These are phyloP conservation scores for Podospora conica DNA, from an alignment of 495 filamentous ascomycete genomes.

Conservation along the genomic window DNA sequence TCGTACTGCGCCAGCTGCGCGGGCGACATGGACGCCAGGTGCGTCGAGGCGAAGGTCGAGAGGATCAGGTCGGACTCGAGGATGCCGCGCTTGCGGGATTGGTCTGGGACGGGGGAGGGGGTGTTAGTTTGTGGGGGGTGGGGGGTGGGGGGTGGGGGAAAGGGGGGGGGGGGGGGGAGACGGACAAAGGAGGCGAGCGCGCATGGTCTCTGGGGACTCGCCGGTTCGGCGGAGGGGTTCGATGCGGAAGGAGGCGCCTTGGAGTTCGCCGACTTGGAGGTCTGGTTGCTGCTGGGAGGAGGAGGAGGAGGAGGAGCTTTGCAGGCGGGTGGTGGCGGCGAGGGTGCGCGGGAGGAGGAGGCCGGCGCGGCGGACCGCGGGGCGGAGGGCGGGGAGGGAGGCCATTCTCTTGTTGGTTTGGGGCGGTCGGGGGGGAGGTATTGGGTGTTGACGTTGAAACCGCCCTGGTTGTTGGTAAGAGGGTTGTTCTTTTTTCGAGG, in stretches of 20 bases:
- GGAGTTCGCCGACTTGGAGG: conserved; percentile 83
- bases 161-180: conserved; percentile 20
- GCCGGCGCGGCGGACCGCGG: background rate
- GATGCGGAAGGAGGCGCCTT: conserved; percentile 80
- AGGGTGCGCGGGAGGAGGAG: conserved; percentile 17
- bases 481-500: background rate
- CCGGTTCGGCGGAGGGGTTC: conserved; percentile 77
- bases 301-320: conserved; percentile 10
- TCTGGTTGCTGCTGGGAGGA: conserved; percentile 38
- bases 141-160: background rate
- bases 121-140: background rate
- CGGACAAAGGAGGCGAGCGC: conserved; percentile 85
- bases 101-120: conserved; percentile 61
- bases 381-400: conserved; percentile 6
- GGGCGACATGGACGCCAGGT: conserved; percentile 66
- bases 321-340: background rate
- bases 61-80: conserved; percentile 93
- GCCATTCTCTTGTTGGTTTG: background rate
- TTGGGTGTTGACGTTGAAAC: background rate
- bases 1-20: conserved; percentile 80
- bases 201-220: conserved; percentile 76
- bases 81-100: conserved; percentile 93
- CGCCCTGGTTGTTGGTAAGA: background rate
- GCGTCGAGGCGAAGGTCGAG: conserved; percentile 83
- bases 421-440: background rate